A percentile compares a stretch with the other conserved stretches of the same genome.
Conservation (phyloP, 140 eudicot genomes). For the Stevia rebaudiana region DNA sequence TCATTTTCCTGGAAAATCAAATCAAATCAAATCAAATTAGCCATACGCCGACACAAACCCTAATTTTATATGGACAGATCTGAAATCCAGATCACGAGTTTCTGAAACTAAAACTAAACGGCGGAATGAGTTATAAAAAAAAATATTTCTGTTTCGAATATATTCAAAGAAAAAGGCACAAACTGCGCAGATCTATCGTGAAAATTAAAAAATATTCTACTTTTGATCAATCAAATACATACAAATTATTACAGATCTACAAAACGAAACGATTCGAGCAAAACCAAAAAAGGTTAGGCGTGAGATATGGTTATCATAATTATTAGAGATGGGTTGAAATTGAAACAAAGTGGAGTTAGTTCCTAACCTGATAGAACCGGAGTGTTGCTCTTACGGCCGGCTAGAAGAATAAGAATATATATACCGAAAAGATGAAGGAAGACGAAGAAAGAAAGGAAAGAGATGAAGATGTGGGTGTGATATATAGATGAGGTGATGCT, state of each 20-base stretch:
- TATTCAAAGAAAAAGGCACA: not conserved
- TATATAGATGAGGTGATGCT: no score
- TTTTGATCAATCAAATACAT: not conserved
- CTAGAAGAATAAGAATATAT: no score
- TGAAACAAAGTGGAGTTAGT: not conserved
- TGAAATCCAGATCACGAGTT: not conserved
- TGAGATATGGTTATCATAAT: no score
- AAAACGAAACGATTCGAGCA: no score
- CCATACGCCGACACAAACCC: slow-evolving; percentile 7
- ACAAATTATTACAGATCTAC: no score
- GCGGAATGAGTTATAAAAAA: no score
- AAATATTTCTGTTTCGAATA: not conserved
- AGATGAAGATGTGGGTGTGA: not conserved
- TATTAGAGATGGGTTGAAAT: not conserved
- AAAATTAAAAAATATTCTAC: not conserved
- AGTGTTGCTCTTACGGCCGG: no score
- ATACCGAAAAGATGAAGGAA: not conserved
- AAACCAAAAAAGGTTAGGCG: no score
- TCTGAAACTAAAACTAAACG: not conserved
- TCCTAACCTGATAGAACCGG: not conserved
- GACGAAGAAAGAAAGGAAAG: not conserved
- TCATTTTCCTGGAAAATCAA: slow-evolving; percentile 34
- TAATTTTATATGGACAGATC: no score
- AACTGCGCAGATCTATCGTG: slow-evolving; percentile 7
- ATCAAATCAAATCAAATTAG: not conserved